Evolutionary conservation across 495 filamentous ascomycete species (phyloP).

Genomic region (Hyaloscypha bicolor): DNA sequence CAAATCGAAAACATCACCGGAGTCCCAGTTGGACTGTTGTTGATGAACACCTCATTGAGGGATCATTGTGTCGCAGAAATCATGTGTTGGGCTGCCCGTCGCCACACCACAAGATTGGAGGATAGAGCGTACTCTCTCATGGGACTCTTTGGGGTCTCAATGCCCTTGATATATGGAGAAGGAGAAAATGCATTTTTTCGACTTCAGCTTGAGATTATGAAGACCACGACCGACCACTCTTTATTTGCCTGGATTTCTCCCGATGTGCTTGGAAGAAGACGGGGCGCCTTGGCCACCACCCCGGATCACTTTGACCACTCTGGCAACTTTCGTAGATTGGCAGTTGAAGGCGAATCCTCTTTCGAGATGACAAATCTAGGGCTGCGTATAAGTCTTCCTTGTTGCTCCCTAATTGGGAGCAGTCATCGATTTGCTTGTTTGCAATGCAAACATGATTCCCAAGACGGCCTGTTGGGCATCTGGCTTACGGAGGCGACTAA

Average conservation of each 20-base stretch:
- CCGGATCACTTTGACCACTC: no score
- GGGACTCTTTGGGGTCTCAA: conserved; percentile 9
- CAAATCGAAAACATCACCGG: background rate
- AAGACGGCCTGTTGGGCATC: no score
- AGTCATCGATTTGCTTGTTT: no score
- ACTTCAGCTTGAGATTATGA: conserved; percentile 9
- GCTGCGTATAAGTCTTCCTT: background rate
- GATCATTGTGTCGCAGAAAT: background rate
- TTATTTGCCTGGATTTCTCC: background rate
- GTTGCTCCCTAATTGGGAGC: background rate
- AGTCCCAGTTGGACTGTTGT: background rate
- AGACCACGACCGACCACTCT: background rate
- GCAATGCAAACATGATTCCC: no score
- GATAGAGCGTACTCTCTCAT: conserved; percentile 10
- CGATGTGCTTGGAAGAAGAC: background rate
- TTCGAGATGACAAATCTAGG: background rate
- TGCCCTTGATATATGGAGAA: conserved; percentile 12
- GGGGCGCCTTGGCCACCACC: no score
- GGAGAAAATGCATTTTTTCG: background rate
- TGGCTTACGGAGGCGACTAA: no score
- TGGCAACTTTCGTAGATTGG: background rate
- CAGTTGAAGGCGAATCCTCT: background rate
- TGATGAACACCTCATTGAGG: background rate
- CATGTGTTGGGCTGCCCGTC: conserved; percentile 1
- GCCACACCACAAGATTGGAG: conserved; percentile 4